A percentile compares a stretch with the other conserved stretches of the same genome.
These are phyloP conservation scores for Cystobasidium ongulense DNA, from an alignment of 768 basidiomycete genomes.

Conservation along the genomic window DNA sequence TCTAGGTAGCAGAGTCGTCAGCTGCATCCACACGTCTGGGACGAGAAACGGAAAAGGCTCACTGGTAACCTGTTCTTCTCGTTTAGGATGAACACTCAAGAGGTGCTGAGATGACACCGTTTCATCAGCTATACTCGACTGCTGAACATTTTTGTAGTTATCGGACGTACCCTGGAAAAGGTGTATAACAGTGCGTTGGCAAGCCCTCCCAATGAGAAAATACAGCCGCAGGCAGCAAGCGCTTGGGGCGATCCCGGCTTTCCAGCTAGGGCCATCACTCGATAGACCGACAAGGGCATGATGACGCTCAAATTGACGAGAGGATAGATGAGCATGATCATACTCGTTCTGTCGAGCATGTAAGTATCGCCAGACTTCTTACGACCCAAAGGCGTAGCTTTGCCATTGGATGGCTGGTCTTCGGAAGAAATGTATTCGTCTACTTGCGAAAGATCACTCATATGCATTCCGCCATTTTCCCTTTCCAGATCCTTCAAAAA, in stretches of 20 bases:
- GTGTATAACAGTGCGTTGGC: slow-evolving; percentile 21
- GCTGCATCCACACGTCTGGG: background rate
- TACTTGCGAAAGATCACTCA: background rate
- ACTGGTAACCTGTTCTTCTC: background rate
- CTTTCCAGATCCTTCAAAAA: background rate
- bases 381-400: background rate
- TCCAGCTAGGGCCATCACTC: slow-evolving; percentile 18
- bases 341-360: slow-evolving; percentile 13
- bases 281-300: slow-evolving; percentile 30
- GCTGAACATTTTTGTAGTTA: background rate
- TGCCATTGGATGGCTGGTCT: background rate
- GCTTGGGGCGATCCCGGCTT: slow-evolving; percentile 1
- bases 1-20: background rate
- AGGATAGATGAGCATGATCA: slow-evolving; percentile 29
- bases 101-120: background rate
- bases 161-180: slow-evolving; percentile 4
- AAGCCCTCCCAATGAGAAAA: slow-evolving; percentile 25
- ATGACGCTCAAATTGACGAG: slow-evolving; percentile 20
- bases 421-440: background rate
- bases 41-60: background rate
- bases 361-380: background rate
- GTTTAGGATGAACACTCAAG: background rate
- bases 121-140: background rate
- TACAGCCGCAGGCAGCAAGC: slow-evolving; percentile 19
- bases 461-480: background rate